phyloP scores from a whole-genome alignment of 108 stramenopile species.

The Epipyxis sp. region DNA sequence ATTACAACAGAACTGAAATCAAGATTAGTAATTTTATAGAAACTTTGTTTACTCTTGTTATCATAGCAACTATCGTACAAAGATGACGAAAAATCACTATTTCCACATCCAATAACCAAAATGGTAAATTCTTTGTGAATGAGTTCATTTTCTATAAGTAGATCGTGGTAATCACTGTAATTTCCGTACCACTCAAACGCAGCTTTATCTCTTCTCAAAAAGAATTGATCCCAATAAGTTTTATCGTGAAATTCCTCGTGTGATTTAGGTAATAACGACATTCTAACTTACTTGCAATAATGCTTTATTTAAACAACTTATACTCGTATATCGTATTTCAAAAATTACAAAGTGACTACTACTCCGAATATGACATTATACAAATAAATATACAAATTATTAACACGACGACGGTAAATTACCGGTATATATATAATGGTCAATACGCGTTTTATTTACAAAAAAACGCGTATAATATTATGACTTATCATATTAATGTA shows the following conservation, averaged over 20 bases:
- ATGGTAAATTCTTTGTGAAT: neutral
- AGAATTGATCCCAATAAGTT: conserved; percentile 26
- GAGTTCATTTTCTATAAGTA: neutral
- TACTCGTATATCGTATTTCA: too few species aligned
- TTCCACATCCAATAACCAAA: conserved; percentile 32
- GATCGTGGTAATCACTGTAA: neutral
- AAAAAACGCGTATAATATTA: too few species aligned
- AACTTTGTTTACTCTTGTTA: too few species aligned
- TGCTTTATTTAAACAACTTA: too few species aligned
- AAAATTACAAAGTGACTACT: too few species aligned
- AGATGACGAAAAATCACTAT: neutral
- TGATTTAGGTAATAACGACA: neutral
- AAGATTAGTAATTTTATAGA: conserved; percentile 25
- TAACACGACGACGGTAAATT: too few species aligned
- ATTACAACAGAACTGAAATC: conserved; percentile 19
- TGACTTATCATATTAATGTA: too few species aligned
- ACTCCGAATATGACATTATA: too few species aligned
- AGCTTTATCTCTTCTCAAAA: neutral
- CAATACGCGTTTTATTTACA: too few species aligned
- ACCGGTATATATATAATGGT: too few species aligned
- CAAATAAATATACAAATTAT: too few species aligned
- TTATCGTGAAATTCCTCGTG: conserved; percentile 5
- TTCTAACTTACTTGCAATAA: too few species aligned
- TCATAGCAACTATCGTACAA: conserved; percentile 21
- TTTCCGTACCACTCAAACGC: conserved; percentile 31